Percentiles rank a stretch among this genome's conserved stretches.
phyloP scores from a whole-genome alignment of 805 yeast genomes.

The Teunomyces kruisii region DNA sequence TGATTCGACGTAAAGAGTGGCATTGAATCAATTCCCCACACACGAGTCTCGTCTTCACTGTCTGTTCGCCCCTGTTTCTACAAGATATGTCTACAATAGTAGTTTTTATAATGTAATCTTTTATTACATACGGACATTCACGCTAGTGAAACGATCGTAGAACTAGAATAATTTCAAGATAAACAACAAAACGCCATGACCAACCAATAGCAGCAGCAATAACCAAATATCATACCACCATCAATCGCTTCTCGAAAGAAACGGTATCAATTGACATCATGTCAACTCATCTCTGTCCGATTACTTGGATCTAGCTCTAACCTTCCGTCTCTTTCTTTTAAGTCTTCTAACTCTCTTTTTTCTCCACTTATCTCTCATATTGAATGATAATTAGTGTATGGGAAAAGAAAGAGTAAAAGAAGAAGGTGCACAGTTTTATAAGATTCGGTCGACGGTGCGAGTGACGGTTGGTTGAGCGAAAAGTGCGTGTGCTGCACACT shows the following conservation, averaged over 20 bases:
- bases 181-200: constrained; percentile 3
- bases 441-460: constrained; percentile 6
- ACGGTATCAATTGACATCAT: constrained; percentile 2
- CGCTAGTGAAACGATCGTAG: constrained; percentile 5
- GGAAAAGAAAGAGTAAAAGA: constrained; percentile 12
- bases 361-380: constrained; percentile 98
- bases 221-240: background rate
- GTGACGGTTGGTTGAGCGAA: constrained; percentile 17
- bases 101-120: constrained; percentile 1
- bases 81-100: background rate
- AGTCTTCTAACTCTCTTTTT: constrained; percentile 99
- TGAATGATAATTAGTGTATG: constrained; percentile 32
- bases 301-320: constrained; percentile 99
- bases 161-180: constrained; percentile 6
- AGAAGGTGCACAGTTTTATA: constrained; percentile 8
- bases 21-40: background rate
- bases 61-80: too few relatives aligned
- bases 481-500: background rate
- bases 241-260: constrained; percentile 1
- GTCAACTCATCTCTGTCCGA: constrained; percentile 40
- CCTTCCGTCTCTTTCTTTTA: constrained; percentile 99
- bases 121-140: constrained; percentile 15
- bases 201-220: constrained; percentile 7
- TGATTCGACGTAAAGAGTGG: background rate
- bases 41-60: too few relatives aligned